These are phyloP conservation scores for Speleostelium caveatum DNA, from an alignment of 78 protist species.

Conservation along the genomic window DNA sequence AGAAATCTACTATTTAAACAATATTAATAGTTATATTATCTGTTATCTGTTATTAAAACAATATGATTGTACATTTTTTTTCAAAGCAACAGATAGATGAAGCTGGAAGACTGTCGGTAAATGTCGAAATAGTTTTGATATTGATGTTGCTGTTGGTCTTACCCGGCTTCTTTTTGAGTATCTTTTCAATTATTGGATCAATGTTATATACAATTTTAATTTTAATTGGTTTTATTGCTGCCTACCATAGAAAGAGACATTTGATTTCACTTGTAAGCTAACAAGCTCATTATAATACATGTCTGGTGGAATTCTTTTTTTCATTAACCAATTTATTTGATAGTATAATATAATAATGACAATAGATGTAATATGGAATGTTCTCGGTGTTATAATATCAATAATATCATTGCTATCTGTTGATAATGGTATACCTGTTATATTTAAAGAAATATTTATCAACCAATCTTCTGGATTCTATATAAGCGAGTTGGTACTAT, in stretches of 20 bases:
- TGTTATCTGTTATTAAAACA: no score
- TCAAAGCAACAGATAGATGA: no score
- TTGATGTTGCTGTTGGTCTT: background rate
- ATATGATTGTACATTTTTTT: no score
- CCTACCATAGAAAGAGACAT: background rate
- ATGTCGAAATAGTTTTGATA: background rate
- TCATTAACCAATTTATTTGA: no score
- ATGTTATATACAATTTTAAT: no score
- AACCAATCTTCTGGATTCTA: background rate
- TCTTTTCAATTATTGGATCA: background rate
- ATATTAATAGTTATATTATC: no score
- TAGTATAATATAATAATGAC: background rate
- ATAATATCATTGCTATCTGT: background rate
- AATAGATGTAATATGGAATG: background rate
- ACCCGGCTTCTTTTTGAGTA: background rate
- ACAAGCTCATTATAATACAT: no score
- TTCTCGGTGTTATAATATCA: background rate
- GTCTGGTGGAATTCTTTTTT: background rate
- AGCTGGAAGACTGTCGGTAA: background rate
- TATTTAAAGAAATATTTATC: no score
- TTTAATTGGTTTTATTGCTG: background rate
- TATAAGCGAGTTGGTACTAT: background rate
- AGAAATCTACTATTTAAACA: no score
- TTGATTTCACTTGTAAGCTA: background rate
- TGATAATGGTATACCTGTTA: background rate